Conservation (phyloP, 2,329 filamentous ascomycete genomes). For the Nemania sp. region DNA sequence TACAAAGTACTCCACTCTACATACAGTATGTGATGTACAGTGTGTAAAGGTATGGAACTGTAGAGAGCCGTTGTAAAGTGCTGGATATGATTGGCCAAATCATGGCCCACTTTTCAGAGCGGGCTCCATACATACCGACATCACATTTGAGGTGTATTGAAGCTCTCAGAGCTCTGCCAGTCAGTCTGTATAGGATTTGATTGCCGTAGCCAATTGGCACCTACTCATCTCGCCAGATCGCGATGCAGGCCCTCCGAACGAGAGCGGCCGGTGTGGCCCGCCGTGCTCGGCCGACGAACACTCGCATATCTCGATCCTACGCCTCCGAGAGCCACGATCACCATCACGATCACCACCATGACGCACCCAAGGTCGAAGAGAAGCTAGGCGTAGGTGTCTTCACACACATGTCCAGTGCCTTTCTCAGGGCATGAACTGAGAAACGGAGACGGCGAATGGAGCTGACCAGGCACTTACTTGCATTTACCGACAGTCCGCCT, state of each 20-base stretch:
- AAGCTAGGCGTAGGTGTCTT: slow-evolving; percentile 58
- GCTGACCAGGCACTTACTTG: background rate
- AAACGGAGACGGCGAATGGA: slow-evolving; percentile 5
- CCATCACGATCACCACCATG: slow-evolving; percentile 29
- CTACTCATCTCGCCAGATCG: slow-evolving; percentile 22
- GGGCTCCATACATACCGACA: slow-evolving; percentile 33
- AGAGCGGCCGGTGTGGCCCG: slow-evolving; percentile 49
- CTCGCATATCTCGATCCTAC: slow-evolving; percentile 52
- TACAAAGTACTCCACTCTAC: background rate
- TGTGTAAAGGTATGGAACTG: slow-evolving; percentile 11
- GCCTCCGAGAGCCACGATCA: slow-evolving; percentile 57
- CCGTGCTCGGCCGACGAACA: slow-evolving; percentile 40
- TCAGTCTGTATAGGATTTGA: slow-evolving; percentile 21
- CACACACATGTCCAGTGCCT: background rate
- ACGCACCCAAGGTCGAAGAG: slow-evolving; percentile 52
- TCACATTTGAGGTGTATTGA: slow-evolving; percentile 24
- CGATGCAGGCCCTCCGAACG: slow-evolving; percentile 48
- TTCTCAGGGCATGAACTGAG: background rate
- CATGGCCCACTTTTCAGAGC: slow-evolving; percentile 27
- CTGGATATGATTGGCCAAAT: slow-evolving; percentile 33
- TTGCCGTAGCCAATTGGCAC: slow-evolving; percentile 36
- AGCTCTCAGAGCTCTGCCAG: slow-evolving; percentile 26
- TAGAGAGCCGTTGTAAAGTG: slow-evolving; percentile 19
- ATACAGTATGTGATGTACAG: slow-evolving; percentile 14
- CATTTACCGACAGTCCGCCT: slow-evolving; percentile 48